Evolutionary conservation across 306 rosid species (phyloP), one percentile per base, ranked within the genome.

Genomic region (Vachellia pachyceras): DNA sequence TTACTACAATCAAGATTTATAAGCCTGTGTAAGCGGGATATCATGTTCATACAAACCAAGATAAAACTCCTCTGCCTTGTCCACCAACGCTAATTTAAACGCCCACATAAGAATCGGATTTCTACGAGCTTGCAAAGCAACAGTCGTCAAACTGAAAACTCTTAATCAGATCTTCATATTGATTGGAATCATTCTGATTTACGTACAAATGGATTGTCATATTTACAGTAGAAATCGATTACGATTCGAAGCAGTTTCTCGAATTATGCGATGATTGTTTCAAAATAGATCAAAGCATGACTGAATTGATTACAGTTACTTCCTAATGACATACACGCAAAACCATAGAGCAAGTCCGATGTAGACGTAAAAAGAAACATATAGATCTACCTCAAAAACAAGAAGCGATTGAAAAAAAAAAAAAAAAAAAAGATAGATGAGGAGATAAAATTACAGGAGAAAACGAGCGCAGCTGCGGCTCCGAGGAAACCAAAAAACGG

Each of bases 401-500:
- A 25, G 3, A 10, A 55, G 11, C 3, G 55, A 33, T 36, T 6
- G 82, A 15, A 9, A 45, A 10, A 42, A 57, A 35, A 40, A 61
- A 22, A 52, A n/a, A 6, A 9, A 40, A 42, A 80, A 17, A 0
- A 3, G 46, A 69, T 58, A 18, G 33, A 10, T 40, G 50, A 18
- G 66, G 77, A 73, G 74, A 50, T 78, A 10, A 58, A 75, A 37
- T 80, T 89, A 92, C 97, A 92, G 73, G 97, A 92, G 87, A 92
- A 92, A 46, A 92, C 91, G 50, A 92, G 94, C 6, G 97, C 97
- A n/a, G 94, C 93, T 10, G 97, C 97, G 76, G 97, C 97, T 36
- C 97, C 97, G 33, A 92, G 94, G 87, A 92, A 92, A 87, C 97
- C 97, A 72, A 92, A 92, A 79, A 92, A 92, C 49, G 97, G 97